phyloP scores from a whole-genome alignment of 495 filamentous ascomycete species.

The Xylaria venustula region DNA sequence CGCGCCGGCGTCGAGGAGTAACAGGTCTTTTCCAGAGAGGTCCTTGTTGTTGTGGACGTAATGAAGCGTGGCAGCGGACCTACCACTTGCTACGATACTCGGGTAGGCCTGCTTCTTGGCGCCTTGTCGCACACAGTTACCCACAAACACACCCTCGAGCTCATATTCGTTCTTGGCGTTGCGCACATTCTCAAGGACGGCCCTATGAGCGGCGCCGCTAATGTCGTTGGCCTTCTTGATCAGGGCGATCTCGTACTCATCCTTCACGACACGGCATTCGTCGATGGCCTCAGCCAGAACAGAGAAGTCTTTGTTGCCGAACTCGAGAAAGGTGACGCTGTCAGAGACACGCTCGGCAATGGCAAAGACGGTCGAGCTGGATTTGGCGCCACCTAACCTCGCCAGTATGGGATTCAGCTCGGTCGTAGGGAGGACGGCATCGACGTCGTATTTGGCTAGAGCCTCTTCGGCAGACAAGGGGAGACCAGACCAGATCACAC shows the following conservation, averaged over 20 bases:
- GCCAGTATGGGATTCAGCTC: conserved; percentile 68
- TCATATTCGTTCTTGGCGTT: conserved; percentile 75
- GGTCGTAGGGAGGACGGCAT: conserved; percentile 65
- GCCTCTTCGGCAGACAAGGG: conserved; percentile 77
- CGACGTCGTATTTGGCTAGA: conserved; percentile 74
- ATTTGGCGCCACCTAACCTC: conserved; percentile 37
- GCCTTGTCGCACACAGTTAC: conserved; percentile 70
- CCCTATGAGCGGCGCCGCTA: conserved; percentile 71
- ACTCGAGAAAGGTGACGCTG: conserved; percentile 61
- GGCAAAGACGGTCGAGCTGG: conserved; percentile 59
- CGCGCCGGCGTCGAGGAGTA: conserved; percentile 81
- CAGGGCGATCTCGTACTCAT: conserved; percentile 80
- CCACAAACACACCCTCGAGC: conserved; percentile 75
- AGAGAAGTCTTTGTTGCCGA: conserved; percentile 58
- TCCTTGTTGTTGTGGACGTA: conserved; percentile 76
- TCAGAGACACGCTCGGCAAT: conserved; percentile 71
- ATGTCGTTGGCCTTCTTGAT: conserved; percentile 81
- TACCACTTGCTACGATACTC: conserved; percentile 75
- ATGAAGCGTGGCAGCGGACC: conserved; percentile 80
- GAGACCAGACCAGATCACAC: conserved; percentile 94
- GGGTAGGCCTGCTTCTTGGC: conserved; percentile 80
- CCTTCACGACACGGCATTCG: conserved; percentile 74
- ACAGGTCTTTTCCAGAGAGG: conserved; percentile 64
- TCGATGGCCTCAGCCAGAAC: conserved; percentile 75
- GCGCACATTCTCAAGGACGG: conserved; percentile 64